phyloP scores from a whole-genome alignment of 805 yeast genomes.

The Candida odintsovae region DNA sequence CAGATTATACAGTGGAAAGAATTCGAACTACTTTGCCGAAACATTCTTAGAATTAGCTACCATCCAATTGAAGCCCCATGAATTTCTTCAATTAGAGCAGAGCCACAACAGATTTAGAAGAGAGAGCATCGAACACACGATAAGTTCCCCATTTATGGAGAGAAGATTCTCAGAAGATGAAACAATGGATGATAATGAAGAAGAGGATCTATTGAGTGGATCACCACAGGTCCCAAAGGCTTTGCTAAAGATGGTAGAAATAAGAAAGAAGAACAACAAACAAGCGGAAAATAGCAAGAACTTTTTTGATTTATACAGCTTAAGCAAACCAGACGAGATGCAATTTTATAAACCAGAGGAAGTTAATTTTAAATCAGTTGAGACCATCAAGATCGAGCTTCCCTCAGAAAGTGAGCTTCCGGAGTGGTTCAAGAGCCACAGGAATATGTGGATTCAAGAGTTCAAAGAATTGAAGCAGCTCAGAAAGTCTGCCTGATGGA shows the following conservation, averaged over 20 bases:
- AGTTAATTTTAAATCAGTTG: slow-evolving; percentile 13
- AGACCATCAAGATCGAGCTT: slow-evolving; percentile 21
- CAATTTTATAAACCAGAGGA: slow-evolving; percentile 17
- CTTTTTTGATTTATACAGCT: slow-evolving; percentile 3
- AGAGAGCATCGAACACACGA: slow-evolving; percentile 21
- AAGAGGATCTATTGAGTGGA: slow-evolving; percentile 37
- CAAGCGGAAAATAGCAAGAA: slow-evolving; percentile 3
- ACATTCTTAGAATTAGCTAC: slow-evolving; percentile 72
- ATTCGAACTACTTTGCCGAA: slow-evolving; percentile 75
- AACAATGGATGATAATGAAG: slow-evolving; percentile 17
- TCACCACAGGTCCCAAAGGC: slow-evolving; percentile 69
- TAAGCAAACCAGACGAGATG: slow-evolving; percentile 6
- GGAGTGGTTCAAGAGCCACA: slow-evolving; percentile 61
- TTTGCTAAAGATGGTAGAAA: slow-evolving; percentile 48
- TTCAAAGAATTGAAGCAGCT: neutral
- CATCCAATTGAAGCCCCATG: slow-evolving; percentile 33
- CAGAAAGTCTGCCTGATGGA: neutral
- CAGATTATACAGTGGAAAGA: slow-evolving; percentile 65
- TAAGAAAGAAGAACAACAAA: slow-evolving; percentile 27
- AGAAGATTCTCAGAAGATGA: slow-evolving; percentile 12
- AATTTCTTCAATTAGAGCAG: neutral
- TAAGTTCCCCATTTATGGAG: slow-evolving; percentile 8
- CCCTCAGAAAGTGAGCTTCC: slow-evolving; percentile 68
- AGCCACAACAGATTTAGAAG: slow-evolving; percentile 2
- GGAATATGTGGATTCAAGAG: slow-evolving; percentile 59